Conservation (phyloP, 306 rosid species). For the Dryas octopetala region DNA sequence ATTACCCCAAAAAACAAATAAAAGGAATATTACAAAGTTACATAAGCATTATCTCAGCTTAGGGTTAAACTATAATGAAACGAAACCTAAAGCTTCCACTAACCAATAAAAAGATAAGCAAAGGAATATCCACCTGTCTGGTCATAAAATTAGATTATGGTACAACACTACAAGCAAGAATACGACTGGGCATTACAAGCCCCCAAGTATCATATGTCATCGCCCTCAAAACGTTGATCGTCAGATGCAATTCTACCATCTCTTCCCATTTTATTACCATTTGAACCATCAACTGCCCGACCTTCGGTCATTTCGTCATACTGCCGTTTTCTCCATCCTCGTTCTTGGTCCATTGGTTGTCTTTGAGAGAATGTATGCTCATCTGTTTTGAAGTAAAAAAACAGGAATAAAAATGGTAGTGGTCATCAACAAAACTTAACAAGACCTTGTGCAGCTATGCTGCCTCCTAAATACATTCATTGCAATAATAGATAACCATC, state of each 20-base stretch:
- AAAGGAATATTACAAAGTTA: background rate
- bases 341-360: constrained; percentile 47
- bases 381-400: constrained; percentile 61
- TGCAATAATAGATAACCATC: constrained; percentile 1
- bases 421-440: constrained; percentile 19
- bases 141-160: constrained; percentile 23
- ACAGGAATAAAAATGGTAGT: constrained; percentile 20
- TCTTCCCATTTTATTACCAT: constrained; percentile 31
- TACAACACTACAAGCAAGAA: constrained; percentile 20
- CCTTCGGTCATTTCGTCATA: constrained; percentile 38
- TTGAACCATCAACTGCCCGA: constrained; percentile 28
- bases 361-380: constrained; percentile 50
- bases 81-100: constrained; percentile 26
- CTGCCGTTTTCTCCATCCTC: constrained; percentile 39
- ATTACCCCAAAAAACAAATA: background rate
- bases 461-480: constrained; percentile 16
- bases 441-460: constrained; percentile 17
- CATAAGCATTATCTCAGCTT: constrained; percentile 15
- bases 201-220: constrained; percentile 21
- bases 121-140: constrained; percentile 5
- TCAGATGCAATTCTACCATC: constrained; percentile 22
- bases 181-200: constrained; percentile 4
- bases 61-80: constrained; percentile 23
- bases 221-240: constrained; percentile 21
- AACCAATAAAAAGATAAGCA: constrained; percentile 10